Base-by-base conservation (phyloP, 2,329 filamentous ascomycete genomes). In the Paraconiothyrium brasiliense region DNA sequence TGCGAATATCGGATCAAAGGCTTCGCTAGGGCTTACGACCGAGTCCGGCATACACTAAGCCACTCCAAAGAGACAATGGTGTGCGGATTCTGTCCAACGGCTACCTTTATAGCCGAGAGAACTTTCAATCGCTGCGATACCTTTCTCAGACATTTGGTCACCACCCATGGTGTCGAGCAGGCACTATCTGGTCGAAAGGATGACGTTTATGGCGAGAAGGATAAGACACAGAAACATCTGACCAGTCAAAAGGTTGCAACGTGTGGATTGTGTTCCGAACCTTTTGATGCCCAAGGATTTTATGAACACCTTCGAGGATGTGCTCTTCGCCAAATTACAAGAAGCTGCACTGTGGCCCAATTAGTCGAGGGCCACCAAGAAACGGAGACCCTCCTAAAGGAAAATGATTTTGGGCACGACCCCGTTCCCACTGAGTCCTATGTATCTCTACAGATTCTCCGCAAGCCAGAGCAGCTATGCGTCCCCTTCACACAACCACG, bases 11-110 rank as follows among this genome's bases (percentile, higher is more conserved):
- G 95, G 82, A 83, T 86, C 70, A 96, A 95, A 79, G 93, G 93
- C 4, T 97, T 97, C 73, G 92, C 92, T 8, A 86, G 93, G 70
- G 94, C 95, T 79, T 96, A 95, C 76, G 93, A 97, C 83, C 94
- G 94, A 83, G 94, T 95, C 78, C 84, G 93, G 50, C 93, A 97
- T 78, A 95, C 92, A 3, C 80, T 96, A 67, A 96, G 92, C 9
- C 93, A 97, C 78, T 97, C 96, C 85, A 95, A 95, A 80, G 92
- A 92, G 47, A 95, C 90, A 48, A 95, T 97, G 91, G 90, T 94
- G n/a, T 97, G 93, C 76, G 92, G 92, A 22, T 97, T 97, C 81
- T 97, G 93, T 72, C 91, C 92, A 0, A 90, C 91, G 32, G 90
- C 90, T 16, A 92, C 92, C 4, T 92, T 91, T 5, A 86, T 91